A percentile compares a stretch with the other conserved stretches of the same genome.
phyloP scores from a whole-genome alignment of 1,284 basidiomycete species.

The Fistulina hepatica region DNA sequence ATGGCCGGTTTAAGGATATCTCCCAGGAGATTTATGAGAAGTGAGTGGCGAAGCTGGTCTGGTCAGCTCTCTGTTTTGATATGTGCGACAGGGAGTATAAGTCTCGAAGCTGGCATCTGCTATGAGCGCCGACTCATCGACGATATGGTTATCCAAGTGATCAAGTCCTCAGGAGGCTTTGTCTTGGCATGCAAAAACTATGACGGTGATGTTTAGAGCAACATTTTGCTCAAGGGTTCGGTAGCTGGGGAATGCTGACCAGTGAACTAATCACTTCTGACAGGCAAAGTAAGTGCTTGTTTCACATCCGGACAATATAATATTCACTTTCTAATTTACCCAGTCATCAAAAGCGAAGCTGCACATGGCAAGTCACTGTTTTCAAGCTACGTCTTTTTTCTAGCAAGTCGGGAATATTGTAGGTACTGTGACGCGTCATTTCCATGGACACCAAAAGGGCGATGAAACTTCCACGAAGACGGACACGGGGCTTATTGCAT shows the following conservation, averaged over 20 bases:
- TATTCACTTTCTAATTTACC: too few species aligned
- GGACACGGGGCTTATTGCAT: conserved; percentile 92
- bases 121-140: conserved; percentile 94
- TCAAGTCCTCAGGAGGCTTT: conserved; percentile 96
- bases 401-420: conserved; percentile 7
- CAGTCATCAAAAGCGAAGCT: conserved; percentile 85
- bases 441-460: conserved; percentile 94
- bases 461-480: conserved; percentile 96
- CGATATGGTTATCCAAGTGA: conserved; percentile 95
- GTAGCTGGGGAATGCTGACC: conserved; percentile 95
- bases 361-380: conserved; percentile 60
- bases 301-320: too few species aligned
- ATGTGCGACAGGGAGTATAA: conserved; percentile 56
- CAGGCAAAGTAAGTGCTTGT: too few species aligned
- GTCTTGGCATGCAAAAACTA: conserved; percentile 98
- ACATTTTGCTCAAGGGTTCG: conserved; percentile 93
- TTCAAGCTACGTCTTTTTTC: conserved; percentile 4
- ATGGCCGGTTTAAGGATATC: conserved; percentile 98
- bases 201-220: conserved; percentile 89
- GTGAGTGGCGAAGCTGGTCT: conserved; percentile 24
- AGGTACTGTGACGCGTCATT: conserved; percentile 88
- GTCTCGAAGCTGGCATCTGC: conserved; percentile 66
- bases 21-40: conserved; percentile 90
- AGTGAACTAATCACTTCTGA: conserved; percentile 95
- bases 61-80: neutral